Conservation (phyloP, 139 green algal genomes). For the Chlamydomonas asymmetrica region DNA sequence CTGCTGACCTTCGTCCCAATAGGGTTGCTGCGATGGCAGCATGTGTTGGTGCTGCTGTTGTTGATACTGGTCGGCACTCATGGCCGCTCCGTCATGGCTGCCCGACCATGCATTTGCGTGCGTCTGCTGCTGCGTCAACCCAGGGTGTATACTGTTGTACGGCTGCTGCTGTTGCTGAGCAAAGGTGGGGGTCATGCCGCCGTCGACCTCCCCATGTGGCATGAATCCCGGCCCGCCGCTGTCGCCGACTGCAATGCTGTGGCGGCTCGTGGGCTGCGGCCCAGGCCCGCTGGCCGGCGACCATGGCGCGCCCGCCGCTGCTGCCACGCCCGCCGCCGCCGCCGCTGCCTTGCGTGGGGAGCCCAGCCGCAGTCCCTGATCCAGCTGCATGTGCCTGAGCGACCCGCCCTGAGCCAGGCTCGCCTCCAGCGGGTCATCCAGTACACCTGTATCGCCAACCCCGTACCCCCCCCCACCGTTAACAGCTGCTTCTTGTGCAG, state of each 20-base stretch:
- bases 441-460: background rate
- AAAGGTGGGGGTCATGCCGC: too few relatives aligned
- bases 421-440: slow-evolving; percentile 14
- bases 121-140: too few relatives aligned
- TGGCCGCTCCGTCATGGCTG: too few relatives aligned
- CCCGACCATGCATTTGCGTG: too few relatives aligned
- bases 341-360: background rate
- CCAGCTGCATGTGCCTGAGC: slow-evolving; percentile 11
- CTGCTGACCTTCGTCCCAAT: background rate
- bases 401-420: background rate
- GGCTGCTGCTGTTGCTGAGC: too few relatives aligned
- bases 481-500: slow-evolving; percentile 13
- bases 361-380: slow-evolving; percentile 12
- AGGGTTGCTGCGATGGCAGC: background rate
- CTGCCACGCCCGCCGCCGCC: background rate
- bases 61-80: background rate
- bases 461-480: background rate
- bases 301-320: background rate
- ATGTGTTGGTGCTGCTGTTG: background rate
- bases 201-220: too few relatives aligned
- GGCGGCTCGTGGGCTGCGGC: background rate
- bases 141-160: too few relatives aligned
- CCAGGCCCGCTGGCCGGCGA: background rate
- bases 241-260: slow-evolving; percentile 23
- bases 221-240: slow-evolving; percentile 17